Base-by-base conservation (phyloP, 1,139 yeast genomes). In the Pichia kudriavzevii region DNA sequence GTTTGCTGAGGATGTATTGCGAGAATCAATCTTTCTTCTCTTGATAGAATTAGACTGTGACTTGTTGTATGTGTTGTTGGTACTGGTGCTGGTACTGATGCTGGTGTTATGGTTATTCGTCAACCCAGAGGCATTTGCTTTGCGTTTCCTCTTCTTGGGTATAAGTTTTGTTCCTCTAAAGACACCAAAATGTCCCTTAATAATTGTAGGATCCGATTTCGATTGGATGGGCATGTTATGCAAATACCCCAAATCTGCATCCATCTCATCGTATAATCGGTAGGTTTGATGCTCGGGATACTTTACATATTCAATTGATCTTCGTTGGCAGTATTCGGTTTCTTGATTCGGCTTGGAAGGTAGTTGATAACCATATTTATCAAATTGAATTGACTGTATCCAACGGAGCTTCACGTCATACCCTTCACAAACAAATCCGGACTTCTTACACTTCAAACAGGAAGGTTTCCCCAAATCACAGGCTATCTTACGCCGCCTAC, bases 121-220 rank as follows among this genome's bases (percentile, higher is more conserved):
- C n/a, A n/a, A n/a, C n/a, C n/a, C n/a, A n/a, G n/a, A n/a, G n/a
- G n/a, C n/a, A n/a, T n/a, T 15, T 9, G 7, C 4, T 14, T 33
- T 36, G 12, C 32, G 30, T 7, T 30, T 35, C 12, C 30, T 26
- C 7, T 20, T 31, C 21, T 35, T 32, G 4, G 23, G 12, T 16
- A 28, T 29, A 22, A 31, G 33, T 19, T 46, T 46, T 5, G 43
- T 40, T 2, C 66, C 69, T 41, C 67, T 66, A 49, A 87, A 84
- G 1, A 83, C 94, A 1, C 94, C 95, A 62, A 85, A 87, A 9
- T 94, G 94, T 0, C 95, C 94, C 35, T 72, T 59, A 11, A 72
- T 54, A 58, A 73, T 69, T 0, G 93, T 79, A 3, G 65, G 64
- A 21, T 60, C 61, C 1, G 61, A 64, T 34, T 70, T 56, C 4